These are phyloP conservation scores for Saccharomyces hybrid DNA, from an alignment of 1,139 yeast species.

Conservation along the genomic window DNA sequence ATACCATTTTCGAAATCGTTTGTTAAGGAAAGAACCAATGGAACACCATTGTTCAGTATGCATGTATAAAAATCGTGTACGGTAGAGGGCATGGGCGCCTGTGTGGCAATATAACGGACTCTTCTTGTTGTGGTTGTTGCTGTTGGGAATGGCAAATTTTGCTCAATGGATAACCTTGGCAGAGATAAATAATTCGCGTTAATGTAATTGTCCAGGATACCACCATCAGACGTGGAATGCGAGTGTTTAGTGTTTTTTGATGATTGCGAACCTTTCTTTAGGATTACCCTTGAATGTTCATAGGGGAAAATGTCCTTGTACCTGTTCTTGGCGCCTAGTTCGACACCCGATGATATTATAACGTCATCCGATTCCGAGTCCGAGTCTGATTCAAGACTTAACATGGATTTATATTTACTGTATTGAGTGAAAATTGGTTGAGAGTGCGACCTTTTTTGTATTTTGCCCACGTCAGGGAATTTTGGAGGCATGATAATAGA, in stretches of 20 bases:
- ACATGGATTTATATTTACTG: not conserved
- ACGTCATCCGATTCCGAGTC: conserved; percentile 29
- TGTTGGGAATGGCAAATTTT: conserved; percentile 7
- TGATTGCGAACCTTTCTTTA: conserved; percentile 18
- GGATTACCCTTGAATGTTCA: conserved; percentile 64
- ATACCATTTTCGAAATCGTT: conserved; percentile 47
- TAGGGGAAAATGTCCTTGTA: conserved; percentile 76
- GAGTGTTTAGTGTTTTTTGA: conserved; percentile 4
- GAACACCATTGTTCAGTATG: conserved; percentile 51
- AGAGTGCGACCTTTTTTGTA: conserved; percentile 18
- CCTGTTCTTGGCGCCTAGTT: conserved; percentile 65
- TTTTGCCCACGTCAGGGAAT: not conserved
- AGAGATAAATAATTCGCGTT: conserved; percentile 49
- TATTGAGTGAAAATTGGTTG: conserved; percentile 13
- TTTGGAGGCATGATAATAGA: not conserved
- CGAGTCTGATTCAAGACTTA: conserved; percentile 7
- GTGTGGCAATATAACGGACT: conserved; percentile 66
- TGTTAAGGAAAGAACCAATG: conserved; percentile 62
- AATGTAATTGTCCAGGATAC: conserved; percentile 39
- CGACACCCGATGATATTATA: conserved; percentile 61
- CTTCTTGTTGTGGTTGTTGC: conserved; percentile 8
- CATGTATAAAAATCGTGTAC: conserved; percentile 72
- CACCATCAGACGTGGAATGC: conserved; percentile 13
- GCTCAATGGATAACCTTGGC: conserved; percentile 14
- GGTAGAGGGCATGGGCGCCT: conserved; percentile 71